phyloP scores from a whole-genome alignment of 257 asterid species.

The Solanum bukasovii region DNA sequence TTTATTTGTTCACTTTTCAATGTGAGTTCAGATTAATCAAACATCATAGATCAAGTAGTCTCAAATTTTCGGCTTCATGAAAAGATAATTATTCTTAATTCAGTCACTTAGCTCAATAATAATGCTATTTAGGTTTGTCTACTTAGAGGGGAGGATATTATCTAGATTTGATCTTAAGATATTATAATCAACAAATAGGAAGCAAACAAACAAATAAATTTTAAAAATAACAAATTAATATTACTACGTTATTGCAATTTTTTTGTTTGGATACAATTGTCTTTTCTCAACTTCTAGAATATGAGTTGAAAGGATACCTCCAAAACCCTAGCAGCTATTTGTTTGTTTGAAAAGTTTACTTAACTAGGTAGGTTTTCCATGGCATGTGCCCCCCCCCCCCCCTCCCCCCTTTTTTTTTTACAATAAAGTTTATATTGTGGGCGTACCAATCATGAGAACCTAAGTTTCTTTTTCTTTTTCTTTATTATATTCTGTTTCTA shows the following conservation, averaged over 20 bases:
- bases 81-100: neutral
- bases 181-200: neutral
- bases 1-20: too few relatives aligned
- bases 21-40: neutral
- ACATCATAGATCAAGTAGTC: neutral
- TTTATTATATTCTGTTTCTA: neutral
- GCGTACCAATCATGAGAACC: too few relatives aligned
- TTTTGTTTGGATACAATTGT: neutral
- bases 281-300: neutral
- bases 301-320: neutral
- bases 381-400: neutral
- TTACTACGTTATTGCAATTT: neutral
- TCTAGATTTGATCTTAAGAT: neutral
- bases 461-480: neutral
- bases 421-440: too few relatives aligned
- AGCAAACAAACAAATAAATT: neutral
- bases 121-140: neutral
- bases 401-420: too few relatives aligned
- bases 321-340: neutral
- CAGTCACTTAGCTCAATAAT: neutral
- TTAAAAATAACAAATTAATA: neutral
- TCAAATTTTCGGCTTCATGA: neutral
- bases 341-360: neutral
- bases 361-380: neutral
- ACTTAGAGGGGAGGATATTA: neutral